phyloP scores from a whole-genome alignment of 345 rosid species.

The Boechera stricta region DNA sequence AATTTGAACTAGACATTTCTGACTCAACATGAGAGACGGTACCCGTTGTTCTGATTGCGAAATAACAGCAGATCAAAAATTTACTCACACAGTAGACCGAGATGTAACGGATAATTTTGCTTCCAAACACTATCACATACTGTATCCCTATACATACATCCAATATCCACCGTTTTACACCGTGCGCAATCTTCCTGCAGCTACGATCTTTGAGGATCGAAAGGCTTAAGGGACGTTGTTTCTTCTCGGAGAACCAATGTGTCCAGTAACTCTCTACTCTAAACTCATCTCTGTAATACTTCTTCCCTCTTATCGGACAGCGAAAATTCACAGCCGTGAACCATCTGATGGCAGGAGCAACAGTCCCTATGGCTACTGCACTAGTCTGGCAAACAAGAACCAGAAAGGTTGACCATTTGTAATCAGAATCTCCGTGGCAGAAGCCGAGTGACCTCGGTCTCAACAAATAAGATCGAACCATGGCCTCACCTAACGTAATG shows the following conservation, averaged over 20 bases:
- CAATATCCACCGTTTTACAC: conserved; percentile 45
- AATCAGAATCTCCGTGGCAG: conserved; percentile 77
- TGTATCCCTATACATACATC: conserved; percentile 60
- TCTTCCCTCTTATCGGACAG: conserved; percentile 58
- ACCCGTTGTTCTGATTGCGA: conserved; percentile 26
- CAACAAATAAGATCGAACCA: conserved; percentile 63
- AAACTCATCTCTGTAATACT: conserved; percentile 42
- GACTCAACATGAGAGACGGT: conserved; percentile 49
- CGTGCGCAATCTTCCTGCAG: conserved; percentile 57
- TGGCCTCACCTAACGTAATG: conserved; percentile 63
- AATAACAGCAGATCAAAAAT: conserved; percentile 45
- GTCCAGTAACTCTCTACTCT: conserved; percentile 76
- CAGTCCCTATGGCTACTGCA: conserved; percentile 67
- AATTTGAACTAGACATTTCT: conserved; percentile 41
- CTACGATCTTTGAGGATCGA: conserved; percentile 43
- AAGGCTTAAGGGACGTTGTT: conserved; percentile 59
- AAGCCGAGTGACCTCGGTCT: conserved; percentile 58
- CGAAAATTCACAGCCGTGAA: conserved; percentile 71
- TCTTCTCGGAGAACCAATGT: conserved; percentile 62
- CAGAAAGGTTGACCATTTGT: conserved; percentile 69
- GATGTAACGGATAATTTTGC: conserved; percentile 65
- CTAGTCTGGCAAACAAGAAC: conserved; percentile 64
- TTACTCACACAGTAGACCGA: conserved; percentile 55
- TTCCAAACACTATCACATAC: conserved; percentile 60
- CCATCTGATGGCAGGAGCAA: conserved; percentile 82